phyloP scores from a whole-genome alignment of 2,329 filamentous ascomycete species.

The Cordyceps cateniannulata region DNA sequence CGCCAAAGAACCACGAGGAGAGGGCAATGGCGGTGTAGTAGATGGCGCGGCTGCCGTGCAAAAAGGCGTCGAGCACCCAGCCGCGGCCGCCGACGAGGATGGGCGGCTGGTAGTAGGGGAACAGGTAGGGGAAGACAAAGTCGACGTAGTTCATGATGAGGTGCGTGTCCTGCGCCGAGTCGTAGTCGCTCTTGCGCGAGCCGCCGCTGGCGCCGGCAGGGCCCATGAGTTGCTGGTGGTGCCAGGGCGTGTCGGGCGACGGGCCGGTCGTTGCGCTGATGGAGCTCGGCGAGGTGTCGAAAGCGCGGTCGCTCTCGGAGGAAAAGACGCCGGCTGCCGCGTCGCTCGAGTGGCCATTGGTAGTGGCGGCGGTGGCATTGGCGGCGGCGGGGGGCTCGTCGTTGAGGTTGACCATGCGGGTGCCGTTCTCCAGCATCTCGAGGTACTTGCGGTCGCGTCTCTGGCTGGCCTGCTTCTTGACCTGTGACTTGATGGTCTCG shows the following conservation, averaged over 20 bases:
- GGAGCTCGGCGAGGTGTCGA: slow-evolving; percentile 6
- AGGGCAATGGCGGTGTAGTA: slow-evolving; percentile 52
- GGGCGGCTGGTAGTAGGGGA: slow-evolving; percentile 55
- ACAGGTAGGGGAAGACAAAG: slow-evolving; percentile 55
- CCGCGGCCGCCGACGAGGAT: slow-evolving; percentile 50
- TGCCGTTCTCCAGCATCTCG: slow-evolving; percentile 33
- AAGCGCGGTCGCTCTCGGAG: background rate
- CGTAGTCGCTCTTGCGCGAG: slow-evolving; percentile 16
- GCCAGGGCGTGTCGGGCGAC: slow-evolving; percentile 27
- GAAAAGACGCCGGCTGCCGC: background rate
- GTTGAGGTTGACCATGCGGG: slow-evolving; percentile 16
- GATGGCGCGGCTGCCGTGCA: slow-evolving; percentile 47
- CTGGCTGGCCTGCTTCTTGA: slow-evolving; percentile 46
- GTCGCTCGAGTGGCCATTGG: slow-evolving; percentile 13
- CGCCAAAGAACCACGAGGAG: slow-evolving; percentile 50
- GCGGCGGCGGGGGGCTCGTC: slow-evolving; percentile 8
- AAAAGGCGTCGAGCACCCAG: slow-evolving; percentile 52
- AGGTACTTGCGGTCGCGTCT: slow-evolving; percentile 45
- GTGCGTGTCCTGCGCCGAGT: slow-evolving; percentile 24
- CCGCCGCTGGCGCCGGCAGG: background rate
- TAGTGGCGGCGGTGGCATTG: no score
- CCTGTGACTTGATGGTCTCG: slow-evolving; percentile 48
- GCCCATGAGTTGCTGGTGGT: slow-evolving; percentile 21
- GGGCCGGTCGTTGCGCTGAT: slow-evolving; percentile 13
- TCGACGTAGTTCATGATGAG: slow-evolving; percentile 56